phyloP scores from a whole-genome alignment of 1,284 basidiomycete species.

The Pterulicium gracile region DNA sequence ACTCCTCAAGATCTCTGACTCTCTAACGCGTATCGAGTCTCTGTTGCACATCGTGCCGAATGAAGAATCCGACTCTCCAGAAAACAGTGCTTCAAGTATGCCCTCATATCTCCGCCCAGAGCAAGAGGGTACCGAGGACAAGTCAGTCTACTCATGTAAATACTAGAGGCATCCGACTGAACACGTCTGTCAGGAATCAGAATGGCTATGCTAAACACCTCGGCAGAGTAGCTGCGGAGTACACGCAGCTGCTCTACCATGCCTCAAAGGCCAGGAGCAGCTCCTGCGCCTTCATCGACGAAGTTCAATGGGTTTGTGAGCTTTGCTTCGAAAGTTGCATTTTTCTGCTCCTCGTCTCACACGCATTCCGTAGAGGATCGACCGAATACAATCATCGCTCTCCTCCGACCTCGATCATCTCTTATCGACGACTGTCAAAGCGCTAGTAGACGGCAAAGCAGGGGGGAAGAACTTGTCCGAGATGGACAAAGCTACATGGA shows the following conservation, averaged over 20 bases:
- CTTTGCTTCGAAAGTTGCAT: conserved; percentile 11
- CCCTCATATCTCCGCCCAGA: conserved; percentile 16
- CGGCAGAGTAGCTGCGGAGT: conserved; percentile 79
- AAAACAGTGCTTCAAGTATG: conserved; percentile 20
- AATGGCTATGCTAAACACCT: conserved; percentile 75
- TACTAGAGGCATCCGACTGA: conserved; percentile 15
- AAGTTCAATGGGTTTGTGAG: conserved; percentile 75
- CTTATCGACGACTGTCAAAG: conserved; percentile 46
- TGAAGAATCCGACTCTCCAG: conserved; percentile 23
- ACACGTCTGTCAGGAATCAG: conserved; percentile 29
- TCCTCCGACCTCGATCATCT: conserved; percentile 78
- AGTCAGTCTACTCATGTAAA: conserved; percentile 17
- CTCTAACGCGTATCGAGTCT: conserved; percentile 72
- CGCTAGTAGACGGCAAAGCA: conserved; percentile 34
- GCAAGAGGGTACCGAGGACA: conserved; percentile 24
- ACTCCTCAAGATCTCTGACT: conserved; percentile 83
- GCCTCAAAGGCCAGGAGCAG: conserved; percentile 70
- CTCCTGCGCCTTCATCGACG: conserved; percentile 68
- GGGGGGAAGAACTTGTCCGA: conserved; percentile 37
- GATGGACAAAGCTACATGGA: conserved; percentile 50
- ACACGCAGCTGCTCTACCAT: conserved; percentile 88
- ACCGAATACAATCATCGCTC: conserved; percentile 69
- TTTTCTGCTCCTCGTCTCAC: conserved; percentile 10
- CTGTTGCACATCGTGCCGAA: conserved; percentile 56
- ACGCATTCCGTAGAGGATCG: conserved; percentile 49